A percentile compares a stretch with the other conserved stretches of the same genome.
These are phyloP conservation scores for Comarum palustre DNA, from an alignment of 306 rosid species.

Conservation along the genomic window DNA sequence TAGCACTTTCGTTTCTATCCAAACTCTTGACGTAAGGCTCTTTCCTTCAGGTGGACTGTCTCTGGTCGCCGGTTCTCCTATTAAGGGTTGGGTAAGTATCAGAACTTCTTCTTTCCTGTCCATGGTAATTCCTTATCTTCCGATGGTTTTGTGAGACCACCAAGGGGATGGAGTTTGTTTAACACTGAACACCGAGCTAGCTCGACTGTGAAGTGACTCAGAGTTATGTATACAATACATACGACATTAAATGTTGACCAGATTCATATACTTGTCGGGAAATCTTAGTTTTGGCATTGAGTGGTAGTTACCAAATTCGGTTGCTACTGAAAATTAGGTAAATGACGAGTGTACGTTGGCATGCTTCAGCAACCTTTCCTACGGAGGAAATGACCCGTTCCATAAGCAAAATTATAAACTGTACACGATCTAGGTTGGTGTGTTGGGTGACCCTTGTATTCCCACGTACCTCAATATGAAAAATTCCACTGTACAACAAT, in stretches of 20 bases:
- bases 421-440: no score
- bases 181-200: background rate
- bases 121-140: background rate
- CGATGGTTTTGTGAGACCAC: background rate
- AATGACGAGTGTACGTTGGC: background rate
- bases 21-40: background rate
- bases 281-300: background rate
- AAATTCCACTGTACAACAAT: no score
- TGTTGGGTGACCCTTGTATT: no score
- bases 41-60: no score
- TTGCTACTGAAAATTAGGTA: background rate
- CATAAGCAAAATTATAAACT: no score
- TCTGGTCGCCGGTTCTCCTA: conserved; percentile 3
- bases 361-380: background rate
- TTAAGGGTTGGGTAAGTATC: background rate
- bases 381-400: no score
- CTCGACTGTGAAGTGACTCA: background rate
- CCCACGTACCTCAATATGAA: no score
- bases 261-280: background rate
- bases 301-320: background rate
- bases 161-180: background rate
- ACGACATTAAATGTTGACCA: background rate
- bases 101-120: background rate
- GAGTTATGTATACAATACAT: background rate
- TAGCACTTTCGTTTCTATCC: conserved; percentile 27